Evolutionary conservation across 169 alveolate species (phyloP).

Genomic region (Ichthyophthirius multifiliis): DNA sequence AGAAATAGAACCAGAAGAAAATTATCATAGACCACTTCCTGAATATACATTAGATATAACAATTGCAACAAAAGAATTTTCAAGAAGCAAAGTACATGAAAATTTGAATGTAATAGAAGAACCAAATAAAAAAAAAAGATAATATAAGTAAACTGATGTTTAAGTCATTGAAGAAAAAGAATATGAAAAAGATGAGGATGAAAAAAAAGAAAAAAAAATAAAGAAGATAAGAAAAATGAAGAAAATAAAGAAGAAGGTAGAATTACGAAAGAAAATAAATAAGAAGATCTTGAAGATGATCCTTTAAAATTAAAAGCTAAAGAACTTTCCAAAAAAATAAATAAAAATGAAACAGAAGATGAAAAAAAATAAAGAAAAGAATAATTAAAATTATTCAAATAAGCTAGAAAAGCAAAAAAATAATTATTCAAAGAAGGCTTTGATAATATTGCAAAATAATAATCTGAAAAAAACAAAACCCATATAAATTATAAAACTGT

Average conservation of each 20-base stretch:
- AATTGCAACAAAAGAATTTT: not conserved
- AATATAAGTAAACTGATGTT: not conserved
- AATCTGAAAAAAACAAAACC: not conserved
- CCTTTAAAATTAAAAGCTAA: not conserved
- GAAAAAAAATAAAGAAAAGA: slow-evolving; percentile 7
- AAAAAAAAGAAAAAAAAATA: not conserved
- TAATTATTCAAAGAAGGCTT: not conserved
- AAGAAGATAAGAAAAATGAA: not conserved
- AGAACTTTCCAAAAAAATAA: not conserved
- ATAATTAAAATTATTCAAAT: not conserved
- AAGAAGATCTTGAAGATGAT: not conserved
- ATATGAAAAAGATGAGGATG: not conserved
- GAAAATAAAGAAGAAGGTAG: slow-evolving; percentile 3
- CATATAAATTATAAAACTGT: not conserved
- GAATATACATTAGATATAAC: not conserved
- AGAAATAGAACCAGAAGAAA: not conserved
- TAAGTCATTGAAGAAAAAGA: not conserved
- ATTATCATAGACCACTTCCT: not conserved
- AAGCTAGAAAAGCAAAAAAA: slow-evolving; percentile 5
- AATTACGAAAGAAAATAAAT: no score
- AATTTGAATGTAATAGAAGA: not conserved
- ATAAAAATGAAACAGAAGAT: slow-evolving; percentile 12
- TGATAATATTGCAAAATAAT: not conserved
- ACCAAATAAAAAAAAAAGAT: not conserved
- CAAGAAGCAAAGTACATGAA: slow-evolving; percentile 12